Evolutionary conservation across 2,329 filamentous ascomycete genomes (phyloP), one percentile per base, ranked within the genome.

Genomic region (Botrytis galanthina): DNA sequence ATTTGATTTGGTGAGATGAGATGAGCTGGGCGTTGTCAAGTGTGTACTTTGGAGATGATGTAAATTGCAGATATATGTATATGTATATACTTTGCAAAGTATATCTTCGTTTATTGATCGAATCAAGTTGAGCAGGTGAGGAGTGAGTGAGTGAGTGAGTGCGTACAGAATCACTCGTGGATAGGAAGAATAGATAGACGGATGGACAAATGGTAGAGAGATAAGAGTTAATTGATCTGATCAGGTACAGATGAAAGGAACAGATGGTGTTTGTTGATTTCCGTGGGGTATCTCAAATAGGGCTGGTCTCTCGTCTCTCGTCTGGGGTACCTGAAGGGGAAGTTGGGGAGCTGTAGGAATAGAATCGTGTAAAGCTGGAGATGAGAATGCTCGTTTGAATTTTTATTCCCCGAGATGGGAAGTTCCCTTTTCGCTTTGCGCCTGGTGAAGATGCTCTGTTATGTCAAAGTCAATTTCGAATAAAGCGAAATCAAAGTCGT

Each of bases 251-350:
- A 44, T 44, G 61, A 32, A 54, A 12, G 61, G 61, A 63, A 46
- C 18, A 32, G 39, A 32, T 44, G 22, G 39, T 63, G 4, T 63
- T 44, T 63, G n/a, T 63, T 63, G 61, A 44, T 63, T 44, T 18
- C 61, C 61, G 39, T 63, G 61, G 61, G 61, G 61, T n/a, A 63
- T 63, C 39, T 63, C 26, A 37, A 42, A 29, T 42, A 63, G 60
- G 37, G 60, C 37, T 62, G 60, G 35, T 3, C 35, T 3, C 35
- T 39, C 9, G 60, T 44, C 32, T 32, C 8, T 44, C 39, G 61
- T 63, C 39, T 32, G 61, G 18, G 39, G 39, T 63, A 46, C 39
- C n/a, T 63, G 32, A 29, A 39, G 42, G 16, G 26, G n/a, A 42
- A 62, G 32, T 42, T 18, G 26, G 16, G 20, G 18, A 22, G 26